Evolutionary conservation across 2,329 filamentous ascomycete species (phyloP).

Genomic region (Tolypocladium album): DNA sequence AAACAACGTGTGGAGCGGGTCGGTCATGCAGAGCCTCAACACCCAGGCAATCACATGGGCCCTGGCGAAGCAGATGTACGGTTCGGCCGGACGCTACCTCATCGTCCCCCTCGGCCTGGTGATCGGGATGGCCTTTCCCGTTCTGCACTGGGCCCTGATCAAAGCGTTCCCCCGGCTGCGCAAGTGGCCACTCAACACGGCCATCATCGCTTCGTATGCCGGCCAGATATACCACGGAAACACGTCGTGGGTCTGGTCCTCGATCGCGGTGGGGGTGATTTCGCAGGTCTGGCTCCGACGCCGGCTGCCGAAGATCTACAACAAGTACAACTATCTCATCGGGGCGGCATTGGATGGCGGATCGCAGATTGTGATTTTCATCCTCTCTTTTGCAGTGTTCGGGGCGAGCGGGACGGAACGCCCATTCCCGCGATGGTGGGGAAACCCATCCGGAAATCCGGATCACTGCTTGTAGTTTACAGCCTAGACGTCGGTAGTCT

Average conservation of each 20-base stretch:
- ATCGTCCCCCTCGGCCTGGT: constrained; percentile 27
- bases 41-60: constrained; percentile 18
- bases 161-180: constrained; percentile 10
- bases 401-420: constrained; percentile 10
- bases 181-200: neutral
- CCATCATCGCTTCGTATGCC: constrained; percentile 27
- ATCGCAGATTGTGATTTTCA: constrained; percentile 14
- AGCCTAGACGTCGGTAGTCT: neutral
- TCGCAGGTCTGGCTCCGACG: constrained; percentile 14
- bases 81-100: constrained; percentile 22
- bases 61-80: constrained; percentile 31
- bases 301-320: constrained; percentile 11
- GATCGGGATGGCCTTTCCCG: constrained; percentile 29
- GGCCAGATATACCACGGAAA: constrained; percentile 28
- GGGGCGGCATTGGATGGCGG: constrained; percentile 16
- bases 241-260: constrained; percentile 21
- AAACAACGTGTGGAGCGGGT: constrained; percentile 35
- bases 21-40: constrained; percentile 35
- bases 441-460: constrained; percentile 7
- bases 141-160: constrained; percentile 21
- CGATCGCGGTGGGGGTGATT: constrained; percentile 21
- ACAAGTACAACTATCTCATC: constrained; percentile 17
- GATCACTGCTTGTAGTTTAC: constrained; percentile 5
- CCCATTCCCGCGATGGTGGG: constrained; percentile 11
- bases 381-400: constrained; percentile 14